A percentile compares a stretch with the other conserved stretches of the same genome.
phyloP scores from a whole-genome alignment of 495 filamentous ascomycete species.

The Pyronema omphalodes region DNA sequence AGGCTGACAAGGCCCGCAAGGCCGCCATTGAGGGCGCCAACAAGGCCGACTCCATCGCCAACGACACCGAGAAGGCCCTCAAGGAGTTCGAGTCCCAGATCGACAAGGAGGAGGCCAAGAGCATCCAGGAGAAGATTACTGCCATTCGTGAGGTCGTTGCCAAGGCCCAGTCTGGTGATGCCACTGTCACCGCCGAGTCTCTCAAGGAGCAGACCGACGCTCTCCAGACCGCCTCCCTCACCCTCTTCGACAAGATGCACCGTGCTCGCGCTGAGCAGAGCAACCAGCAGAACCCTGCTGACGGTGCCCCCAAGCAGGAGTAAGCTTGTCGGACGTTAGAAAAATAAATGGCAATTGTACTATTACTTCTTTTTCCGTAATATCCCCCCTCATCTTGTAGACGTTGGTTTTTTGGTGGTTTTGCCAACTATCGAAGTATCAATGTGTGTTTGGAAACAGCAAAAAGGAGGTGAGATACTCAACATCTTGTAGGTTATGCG shows the following conservation, averaged over 20 bases:
- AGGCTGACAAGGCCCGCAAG: conserved; percentile 94
- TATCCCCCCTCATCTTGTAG: too few relatives aligned
- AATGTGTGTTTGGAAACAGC: too few relatives aligned
- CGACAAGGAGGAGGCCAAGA: conserved; percentile 86
- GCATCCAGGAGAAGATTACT: conserved; percentile 85
- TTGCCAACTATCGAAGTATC: too few relatives aligned
- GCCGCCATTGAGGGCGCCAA: conserved; percentile 84
- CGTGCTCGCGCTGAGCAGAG: conserved; percentile 60
- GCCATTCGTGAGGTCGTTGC: conserved; percentile 73
- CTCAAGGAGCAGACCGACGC: conserved; percentile 97
- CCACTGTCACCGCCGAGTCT: conserved; percentile 63
- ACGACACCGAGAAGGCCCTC: conserved; percentile 95
- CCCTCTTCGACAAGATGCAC: conserved; percentile 99
- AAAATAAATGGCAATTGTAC: too few relatives aligned
- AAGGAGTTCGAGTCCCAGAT: conserved; percentile 91
- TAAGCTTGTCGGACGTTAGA: too few relatives aligned
- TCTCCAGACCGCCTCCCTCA: conserved; percentile 86
- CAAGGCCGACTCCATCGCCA: conserved; percentile 86
- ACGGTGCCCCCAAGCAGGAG: conserved; percentile 26
- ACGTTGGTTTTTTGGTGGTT: too few relatives aligned
- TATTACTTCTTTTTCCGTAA: too few relatives aligned
- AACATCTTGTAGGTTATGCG: too few relatives aligned
- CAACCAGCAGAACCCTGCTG: conserved; percentile 18
- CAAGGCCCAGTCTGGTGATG: conserved; percentile 90
- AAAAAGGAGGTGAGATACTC: too few relatives aligned